Evolutionary conservation across 805 yeast species (phyloP), one percentile per base, ranked within the genome.

Genomic region (Wickerhamiella shivajii): DNA sequence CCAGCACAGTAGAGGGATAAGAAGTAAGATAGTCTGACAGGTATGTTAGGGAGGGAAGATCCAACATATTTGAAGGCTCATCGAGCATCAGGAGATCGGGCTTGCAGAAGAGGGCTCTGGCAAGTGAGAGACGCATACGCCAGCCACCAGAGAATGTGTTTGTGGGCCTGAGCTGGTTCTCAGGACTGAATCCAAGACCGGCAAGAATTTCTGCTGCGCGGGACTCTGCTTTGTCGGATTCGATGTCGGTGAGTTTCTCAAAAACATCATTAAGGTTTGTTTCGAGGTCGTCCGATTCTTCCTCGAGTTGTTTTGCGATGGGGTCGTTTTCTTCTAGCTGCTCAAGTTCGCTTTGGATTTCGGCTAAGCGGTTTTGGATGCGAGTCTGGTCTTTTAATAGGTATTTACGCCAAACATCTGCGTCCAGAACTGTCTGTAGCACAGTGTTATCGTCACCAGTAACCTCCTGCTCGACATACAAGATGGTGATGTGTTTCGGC

Each of bases 41-140:
- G 55, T 74, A 90, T 2, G 96, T 87, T 54, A 90, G 81, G 35
- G 97, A 85, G 18, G 98, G 99, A 56, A 90, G 95, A 71, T 90
- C 99, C 93, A 90, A 79, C 95, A 85, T 90, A 76, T 90, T 90
- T 41, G 97, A 85, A 50, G 99, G 99, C 68, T 90, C 99, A 71
- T 90, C 98, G 44, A 90, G 68, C 52, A 90, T 63, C 44, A 90
- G 64, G 44, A 90, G 64, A 56, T 90, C 98, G 1, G 98, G 98
- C 53, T 83, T 77, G 68, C 96, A 87, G 67, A 90, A 90, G 53
- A 90, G 67, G 0, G 98, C 98, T 60, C 98, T 74, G 3, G 98
- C 98, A 40, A 90, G 67, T n/a, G 96, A 80, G 44, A 90, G 68
- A 65, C 98, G 79, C 98, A 90, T 90, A 69, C 98, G 77, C 98